Percentiles rank a stretch among this genome's conserved stretches.
These are phyloP conservation scores for Petunia axillaris DNA, from an alignment of 257 asterid genomes.

Conservation along the genomic window DNA sequence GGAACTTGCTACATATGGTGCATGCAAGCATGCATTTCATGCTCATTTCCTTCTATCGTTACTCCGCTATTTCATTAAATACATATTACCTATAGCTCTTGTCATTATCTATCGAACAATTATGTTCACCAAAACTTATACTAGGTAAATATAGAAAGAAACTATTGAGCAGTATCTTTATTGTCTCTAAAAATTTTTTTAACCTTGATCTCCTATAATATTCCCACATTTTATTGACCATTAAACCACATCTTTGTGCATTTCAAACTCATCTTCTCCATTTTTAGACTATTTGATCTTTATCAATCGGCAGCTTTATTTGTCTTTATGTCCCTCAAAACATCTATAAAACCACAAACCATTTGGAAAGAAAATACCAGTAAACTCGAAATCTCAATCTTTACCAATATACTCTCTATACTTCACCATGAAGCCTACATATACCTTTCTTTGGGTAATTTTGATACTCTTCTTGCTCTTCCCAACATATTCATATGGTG, in stretches of 20 bases:
- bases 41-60: no score
- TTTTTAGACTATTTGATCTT: neutral
- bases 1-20: neutral
- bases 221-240: neutral
- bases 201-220: neutral
- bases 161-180: no score
- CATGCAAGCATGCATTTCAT: neutral
- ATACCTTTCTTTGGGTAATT: neutral
- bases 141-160: neutral
- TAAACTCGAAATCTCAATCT: neutral
- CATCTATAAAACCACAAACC: neutral
- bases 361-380: neutral
- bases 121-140: neutral
- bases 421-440: slow-evolving; percentile 16
- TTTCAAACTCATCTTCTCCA: neutral
- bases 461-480: neutral
- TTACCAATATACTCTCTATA: no score
- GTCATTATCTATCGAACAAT: no score
- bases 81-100: no score
- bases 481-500: neutral
- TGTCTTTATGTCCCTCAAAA: neutral
- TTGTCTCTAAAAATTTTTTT: no score
- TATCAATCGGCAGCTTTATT: neutral
- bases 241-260: neutral
- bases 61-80: no score